Base-by-base conservation (phyloP, 2,329 filamentous ascomycete species). In the Aspergillus sp. region DNA sequence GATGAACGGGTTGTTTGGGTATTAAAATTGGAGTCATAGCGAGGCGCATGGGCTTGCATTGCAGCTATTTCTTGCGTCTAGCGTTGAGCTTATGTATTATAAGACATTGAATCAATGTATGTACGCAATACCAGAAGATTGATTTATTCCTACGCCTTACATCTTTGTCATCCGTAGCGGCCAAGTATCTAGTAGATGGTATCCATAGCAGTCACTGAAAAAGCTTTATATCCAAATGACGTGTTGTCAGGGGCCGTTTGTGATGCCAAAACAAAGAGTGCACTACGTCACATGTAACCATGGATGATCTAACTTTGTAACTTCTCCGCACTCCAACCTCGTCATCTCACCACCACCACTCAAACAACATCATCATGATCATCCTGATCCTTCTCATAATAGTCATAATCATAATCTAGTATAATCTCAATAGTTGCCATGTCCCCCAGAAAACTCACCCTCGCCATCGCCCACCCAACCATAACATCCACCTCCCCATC, bases 401-500 rank as follows among this genome's bases (percentile, higher is more conserved):
- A 48, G 13, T 13, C 21, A 25, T 48, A 48, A 48, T 48, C 45
- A 13, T 19, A 19, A 4, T 43, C 5, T n/a, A 48, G 28, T 25
- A 15, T 5, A 25, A 13, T 12, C 23, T 7, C 6, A 23, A 1
- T 15, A 48, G 30, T 36, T 13, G 69, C 36, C 36, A 80, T 80
- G 79, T 69, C 76, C 13, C 70, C 75, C 63, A 71, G 66, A 30
- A 72, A 15, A 5, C 3, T 81, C 54, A 80, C 72, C 6, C 72
- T 81, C 47, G 79, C 76, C 23, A 76, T 81, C 61, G 76, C 78
- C 41, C 80, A 82, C 12, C 76, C 74, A 17, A 64, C 72, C 45
- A 73, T 72, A 5, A 70, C n/a, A 21, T 78, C 21, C 79, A 83
- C 32, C 95, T 92, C 1, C 84, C 97, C 58, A 70, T 77, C 88